Conservation (phyloP, 129 eudicot genomes). For the Flaveria ramosissima region DNA sequence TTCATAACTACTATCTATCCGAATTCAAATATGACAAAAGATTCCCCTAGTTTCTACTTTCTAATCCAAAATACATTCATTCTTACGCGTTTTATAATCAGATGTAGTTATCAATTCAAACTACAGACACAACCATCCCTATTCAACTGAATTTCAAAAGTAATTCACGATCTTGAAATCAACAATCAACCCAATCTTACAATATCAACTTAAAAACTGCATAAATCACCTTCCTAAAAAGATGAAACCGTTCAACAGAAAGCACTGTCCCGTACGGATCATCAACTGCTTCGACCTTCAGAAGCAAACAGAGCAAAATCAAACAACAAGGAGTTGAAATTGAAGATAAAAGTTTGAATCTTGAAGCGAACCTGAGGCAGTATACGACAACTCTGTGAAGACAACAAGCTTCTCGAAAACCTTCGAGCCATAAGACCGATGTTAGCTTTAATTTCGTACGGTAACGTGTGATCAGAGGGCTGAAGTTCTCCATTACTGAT, state of each 20-base stretch:
- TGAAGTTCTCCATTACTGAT: slow-evolving; percentile 43
- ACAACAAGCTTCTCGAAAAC: slow-evolving; percentile 88
- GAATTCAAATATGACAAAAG: background rate
- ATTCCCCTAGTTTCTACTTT: background rate
- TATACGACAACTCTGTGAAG: slow-evolving; percentile 84
- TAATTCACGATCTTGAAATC: background rate
- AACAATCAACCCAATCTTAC: slow-evolving; percentile 3
- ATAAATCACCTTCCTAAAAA: slow-evolving; percentile 80
- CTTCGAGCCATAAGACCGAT: slow-evolving; percentile 64
- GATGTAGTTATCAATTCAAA: background rate
- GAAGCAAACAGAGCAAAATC: slow-evolving; percentile 12
- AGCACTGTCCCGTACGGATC: slow-evolving; percentile 91
- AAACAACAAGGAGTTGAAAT: background rate
- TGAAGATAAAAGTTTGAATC: slow-evolving; percentile 18
- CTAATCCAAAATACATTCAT: background rate
- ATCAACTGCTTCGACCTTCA: slow-evolving; percentile 76
- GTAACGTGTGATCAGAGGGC: slow-evolving; percentile 32
- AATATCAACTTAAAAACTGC: slow-evolving; percentile 7
- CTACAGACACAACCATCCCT: background rate
- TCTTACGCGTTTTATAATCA: background rate
- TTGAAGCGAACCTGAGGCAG: slow-evolving; percentile 57
- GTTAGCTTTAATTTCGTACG: slow-evolving; percentile 53
- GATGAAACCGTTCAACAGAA: slow-evolving; percentile 80
- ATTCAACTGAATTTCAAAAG: background rate
- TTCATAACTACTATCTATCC: too few relatives aligned